A percentile compares a stretch with the other conserved stretches of the same genome.
These are phyloP conservation scores for Mortierella sp. DNA, from an alignment of 371 early-diverging fungal genomes.

Conservation along the genomic window DNA sequence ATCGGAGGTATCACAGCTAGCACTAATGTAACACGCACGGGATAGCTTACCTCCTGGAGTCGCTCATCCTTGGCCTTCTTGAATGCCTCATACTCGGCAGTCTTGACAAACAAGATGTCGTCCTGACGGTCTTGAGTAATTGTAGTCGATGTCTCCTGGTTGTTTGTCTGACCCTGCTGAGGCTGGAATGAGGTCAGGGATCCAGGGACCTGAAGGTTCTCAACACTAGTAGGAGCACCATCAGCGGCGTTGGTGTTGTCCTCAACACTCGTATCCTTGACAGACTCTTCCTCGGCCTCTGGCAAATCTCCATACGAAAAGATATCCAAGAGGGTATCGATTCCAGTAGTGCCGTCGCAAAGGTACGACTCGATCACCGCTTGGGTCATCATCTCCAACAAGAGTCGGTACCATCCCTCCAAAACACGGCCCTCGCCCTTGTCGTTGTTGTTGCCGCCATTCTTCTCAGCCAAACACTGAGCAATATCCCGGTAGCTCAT, in stretches of 20 bases:
- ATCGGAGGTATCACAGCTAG: no score
- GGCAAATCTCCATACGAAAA: conserved; percentile 73
- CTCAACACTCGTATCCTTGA: conserved; percentile 10
- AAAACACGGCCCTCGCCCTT: conserved; percentile 57
- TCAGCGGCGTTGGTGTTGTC: background rate
- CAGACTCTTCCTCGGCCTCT: conserved; percentile 60
- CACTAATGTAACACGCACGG: no score
- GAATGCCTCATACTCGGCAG: conserved; percentile 48
- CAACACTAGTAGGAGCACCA: conserved; percentile 3
- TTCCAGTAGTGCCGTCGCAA: conserved; percentile 66
- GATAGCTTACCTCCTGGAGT: conserved; percentile 56
- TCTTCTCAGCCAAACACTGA: conserved; percentile 30
- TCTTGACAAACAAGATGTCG: conserved; percentile 45
- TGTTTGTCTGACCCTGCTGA: conserved; percentile 14
- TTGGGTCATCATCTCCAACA: conserved; percentile 71
- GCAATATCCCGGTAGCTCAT: conserved; percentile 60
- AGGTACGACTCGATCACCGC: conserved; percentile 73
- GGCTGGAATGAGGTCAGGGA: background rate
- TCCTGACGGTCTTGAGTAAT: conserved; percentile 34
- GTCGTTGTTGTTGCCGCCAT: conserved; percentile 18
- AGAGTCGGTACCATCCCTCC: conserved; percentile 70
- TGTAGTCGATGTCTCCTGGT: conserved; percentile 6
- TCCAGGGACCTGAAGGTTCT: conserved; percentile 16
- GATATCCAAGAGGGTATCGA: conserved; percentile 69
- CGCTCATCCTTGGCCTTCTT: conserved; percentile 49